phyloP scores from a whole-genome alignment of 2,329 filamentous ascomycete genomes.

The Arthrobotrys iridis region DNA sequence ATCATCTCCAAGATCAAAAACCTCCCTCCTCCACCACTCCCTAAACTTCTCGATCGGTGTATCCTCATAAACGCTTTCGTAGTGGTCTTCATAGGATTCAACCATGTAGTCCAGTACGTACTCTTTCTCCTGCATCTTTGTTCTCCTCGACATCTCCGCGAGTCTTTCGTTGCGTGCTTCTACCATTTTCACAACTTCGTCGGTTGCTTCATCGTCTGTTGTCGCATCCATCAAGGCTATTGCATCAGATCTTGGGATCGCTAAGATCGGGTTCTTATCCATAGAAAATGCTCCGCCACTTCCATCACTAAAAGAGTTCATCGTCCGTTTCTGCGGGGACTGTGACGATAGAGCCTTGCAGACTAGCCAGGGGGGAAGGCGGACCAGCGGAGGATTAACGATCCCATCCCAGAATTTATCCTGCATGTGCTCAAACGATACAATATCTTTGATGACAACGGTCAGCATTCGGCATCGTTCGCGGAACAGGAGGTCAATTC shows the following conservation, averaged over 20 bases:
- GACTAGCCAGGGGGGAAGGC: not conserved
- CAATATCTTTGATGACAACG: not conserved
- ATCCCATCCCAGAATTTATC: constrained; percentile 41
- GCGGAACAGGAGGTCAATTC: not conserved
- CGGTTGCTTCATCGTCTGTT: constrained; percentile 9
- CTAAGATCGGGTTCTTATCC: not conserved
- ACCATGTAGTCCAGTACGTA: constrained; percentile 27
- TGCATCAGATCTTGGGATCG: constrained; percentile 14
- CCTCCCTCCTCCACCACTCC: constrained; percentile 1
- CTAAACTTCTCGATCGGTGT: constrained; percentile 2
- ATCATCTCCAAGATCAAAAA: not conserved
- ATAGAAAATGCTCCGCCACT: not conserved
- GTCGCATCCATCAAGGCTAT: not conserved
- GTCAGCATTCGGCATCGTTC: not conserved
- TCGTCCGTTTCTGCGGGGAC: not conserved
- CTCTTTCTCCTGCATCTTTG: not conserved
- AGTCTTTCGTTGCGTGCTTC: not conserved
- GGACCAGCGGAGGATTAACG: constrained; percentile 19
- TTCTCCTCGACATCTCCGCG: not conserved
- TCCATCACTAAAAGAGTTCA: not conserved
- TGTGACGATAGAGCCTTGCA: not conserved
- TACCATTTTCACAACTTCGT: not conserved
- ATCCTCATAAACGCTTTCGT: not conserved
- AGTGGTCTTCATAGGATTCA: constrained; percentile 32
- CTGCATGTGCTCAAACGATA: constrained; percentile 9